These are phyloP conservation scores for Circinella umbellata DNA, from an alignment of 371 early-diverging fungal genomes.

Conservation along the genomic window DNA sequence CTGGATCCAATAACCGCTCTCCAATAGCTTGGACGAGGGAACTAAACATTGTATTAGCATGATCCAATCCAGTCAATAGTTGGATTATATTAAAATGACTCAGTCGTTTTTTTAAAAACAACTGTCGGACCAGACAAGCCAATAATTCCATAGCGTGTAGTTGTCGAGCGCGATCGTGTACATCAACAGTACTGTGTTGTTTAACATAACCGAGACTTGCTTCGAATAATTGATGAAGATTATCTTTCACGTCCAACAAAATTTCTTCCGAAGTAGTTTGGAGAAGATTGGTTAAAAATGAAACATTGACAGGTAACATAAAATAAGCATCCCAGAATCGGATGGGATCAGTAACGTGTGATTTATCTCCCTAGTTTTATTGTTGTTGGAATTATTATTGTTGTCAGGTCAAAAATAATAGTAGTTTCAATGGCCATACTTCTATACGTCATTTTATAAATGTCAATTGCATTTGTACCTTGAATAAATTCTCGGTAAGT, in stretches of 20 bases:
- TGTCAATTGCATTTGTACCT: conserved; percentile 28
- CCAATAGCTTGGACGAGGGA: conserved; percentile 42
- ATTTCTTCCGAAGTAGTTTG: conserved; percentile 47
- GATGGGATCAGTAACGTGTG: conserved; percentile 30
- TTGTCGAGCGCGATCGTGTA: conserved; percentile 28
- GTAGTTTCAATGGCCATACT: no score
- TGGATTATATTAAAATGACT: conserved; percentile 61
- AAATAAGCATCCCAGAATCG: conserved; percentile 58
- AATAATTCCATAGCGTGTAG: conserved; percentile 37
- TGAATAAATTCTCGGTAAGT: conserved; percentile 51
- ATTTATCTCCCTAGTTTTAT: conserved; percentile 35
- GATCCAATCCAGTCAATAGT: conserved; percentile 54
- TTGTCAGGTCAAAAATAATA: no score
- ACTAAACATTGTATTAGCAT: conserved; percentile 54
- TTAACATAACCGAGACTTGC: conserved; percentile 31
- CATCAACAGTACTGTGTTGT: neutral
- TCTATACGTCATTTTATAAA: no score
- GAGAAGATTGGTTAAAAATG: conserved; percentile 38
- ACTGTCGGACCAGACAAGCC: conserved; percentile 48
- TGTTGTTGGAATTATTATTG: no score
- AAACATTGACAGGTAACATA: conserved; percentile 47
- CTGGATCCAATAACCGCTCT: conserved; percentile 21
- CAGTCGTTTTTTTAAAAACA: conserved; percentile 56
- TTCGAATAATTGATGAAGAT: conserved; percentile 43
- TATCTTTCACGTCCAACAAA: conserved; percentile 38